These are phyloP conservation scores for Candida tetrigidarum DNA, from an alignment of 1,139 yeast genomes.

Conservation along the genomic window DNA sequence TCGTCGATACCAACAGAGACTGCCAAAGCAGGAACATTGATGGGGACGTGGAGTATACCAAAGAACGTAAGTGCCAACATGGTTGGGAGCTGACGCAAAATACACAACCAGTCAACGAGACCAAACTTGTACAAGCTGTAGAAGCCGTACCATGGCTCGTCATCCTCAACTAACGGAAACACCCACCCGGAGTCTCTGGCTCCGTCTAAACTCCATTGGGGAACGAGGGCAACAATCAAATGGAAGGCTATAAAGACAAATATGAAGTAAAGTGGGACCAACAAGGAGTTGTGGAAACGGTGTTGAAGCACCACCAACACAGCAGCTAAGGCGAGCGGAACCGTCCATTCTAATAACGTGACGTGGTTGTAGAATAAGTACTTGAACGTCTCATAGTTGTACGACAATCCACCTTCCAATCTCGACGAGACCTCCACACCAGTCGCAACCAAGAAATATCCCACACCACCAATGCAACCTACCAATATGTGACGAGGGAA, in stretches of 20 bases:
- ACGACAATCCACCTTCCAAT: slow-evolving; percentile 71
- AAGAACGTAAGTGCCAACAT: slow-evolving; percentile 96
- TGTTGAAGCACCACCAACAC: slow-evolving; percentile 66
- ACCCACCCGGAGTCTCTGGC: slow-evolving; percentile 86
- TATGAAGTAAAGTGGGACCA: slow-evolving; percentile 83
- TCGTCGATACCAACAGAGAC: slow-evolving; percentile 87
- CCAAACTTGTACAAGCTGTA: slow-evolving; percentile 72
- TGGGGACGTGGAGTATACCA: slow-evolving; percentile 95
- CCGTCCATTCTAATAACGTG: slow-evolving; percentile 67
- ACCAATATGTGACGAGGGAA: slow-evolving; percentile 95
- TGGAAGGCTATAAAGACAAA: slow-evolving; percentile 73
- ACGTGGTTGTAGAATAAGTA: slow-evolving; percentile 44
- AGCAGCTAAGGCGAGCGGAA: slow-evolving; percentile 69
- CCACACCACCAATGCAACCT: slow-evolving; percentile 99
- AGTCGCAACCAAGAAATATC: slow-evolving; percentile 86
- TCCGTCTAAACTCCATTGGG: slow-evolving; percentile 60
- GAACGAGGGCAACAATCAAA: slow-evolving; percentile 62
- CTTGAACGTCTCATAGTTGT: slow-evolving; percentile 58
- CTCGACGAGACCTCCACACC: slow-evolving; percentile 91
- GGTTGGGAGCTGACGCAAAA: slow-evolving; percentile 77
- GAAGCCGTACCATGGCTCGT: slow-evolving; percentile 88
- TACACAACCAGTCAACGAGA: slow-evolving; percentile 72
- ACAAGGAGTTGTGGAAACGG: slow-evolving; percentile 67
- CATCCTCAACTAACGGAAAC: slow-evolving; percentile 66
- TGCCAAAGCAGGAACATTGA: slow-evolving; percentile 96